Base-by-base conservation (phyloP, 495 filamentous ascomycete species). In the Patellaria atrata region DNA sequence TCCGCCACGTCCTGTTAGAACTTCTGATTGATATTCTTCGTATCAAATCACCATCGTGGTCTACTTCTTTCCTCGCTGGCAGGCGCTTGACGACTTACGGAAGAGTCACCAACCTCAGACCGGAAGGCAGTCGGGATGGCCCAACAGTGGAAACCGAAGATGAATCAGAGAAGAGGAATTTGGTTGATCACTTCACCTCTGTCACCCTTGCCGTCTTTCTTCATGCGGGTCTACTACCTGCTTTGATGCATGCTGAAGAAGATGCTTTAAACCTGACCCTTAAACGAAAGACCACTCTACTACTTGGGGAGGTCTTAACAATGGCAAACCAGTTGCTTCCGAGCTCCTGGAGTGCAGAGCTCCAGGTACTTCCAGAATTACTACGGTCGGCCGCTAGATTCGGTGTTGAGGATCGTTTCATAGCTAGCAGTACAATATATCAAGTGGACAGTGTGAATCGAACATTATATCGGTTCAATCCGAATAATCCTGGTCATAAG, bases 361-460 rank as follows among this genome's bases (percentile, higher is more conserved):
- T 94, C 28, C 91, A 97, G 45, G 64, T 89, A 6, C 67, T 96
- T 23, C 85, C 91, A 8, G 72, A 82, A 26, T 60, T 96, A 7
- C 74, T 97, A 31, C 59, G 71, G 17, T 68, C 79, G 4, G 86
- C 85, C 3, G 66, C 82, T 4, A 66, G 70, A 35, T 82, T 82
- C 37, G 63, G 67, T 9, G 59, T 68, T 18, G 72, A 83, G 5
- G 71, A 72, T n/a, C 74, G 79, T 35, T 84, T 83, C 41, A 62
- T 77, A 27, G 80, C 84, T 12, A 82, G 81, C 1, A 75, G 79
- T 2, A 85, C 85, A 4, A 81, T 96, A 22, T 97, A 94, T 52
- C 89, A 96, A 51, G 86, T 96, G 4, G 91, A 93, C 57, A 94
- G 89, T 49, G 82, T 97, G 38, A 97, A 87, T 56, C 73, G 83